Percentiles rank a stretch among this genome's conserved stretches.
phyloP scores from a whole-genome alignment of 148 eudicot genomes.

The Diospyros kaki region DNA sequence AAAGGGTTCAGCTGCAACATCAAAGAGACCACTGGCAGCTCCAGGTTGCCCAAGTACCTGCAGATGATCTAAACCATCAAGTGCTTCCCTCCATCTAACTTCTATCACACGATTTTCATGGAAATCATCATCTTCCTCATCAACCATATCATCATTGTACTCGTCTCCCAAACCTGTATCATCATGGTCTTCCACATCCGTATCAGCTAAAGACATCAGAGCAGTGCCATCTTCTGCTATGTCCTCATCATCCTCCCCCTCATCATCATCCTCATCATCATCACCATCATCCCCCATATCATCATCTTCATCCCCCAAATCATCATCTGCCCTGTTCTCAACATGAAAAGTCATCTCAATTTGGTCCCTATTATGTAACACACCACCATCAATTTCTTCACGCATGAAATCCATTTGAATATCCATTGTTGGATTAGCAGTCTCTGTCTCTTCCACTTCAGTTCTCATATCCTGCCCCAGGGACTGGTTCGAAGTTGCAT shows the following conservation, averaged over 20 bases:
- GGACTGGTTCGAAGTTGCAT: conserved; percentile 36
- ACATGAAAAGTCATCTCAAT: conserved; percentile 79
- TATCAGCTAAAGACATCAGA: conserved; percentile 90
- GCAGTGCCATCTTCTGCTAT: conserved; percentile 90
- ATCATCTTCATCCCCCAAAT: conserved; percentile 89
- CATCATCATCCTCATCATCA: conserved; percentile 88
- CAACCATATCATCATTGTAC: conserved; percentile 87
- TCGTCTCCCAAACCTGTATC: conserved; percentile 88
- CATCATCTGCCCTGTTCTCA: conserved; percentile 69
- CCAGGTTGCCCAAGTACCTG: conserved; percentile 87
- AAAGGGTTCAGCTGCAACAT: conserved; percentile 78
- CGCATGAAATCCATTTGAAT: conserved; percentile 60
- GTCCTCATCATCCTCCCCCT: conserved; percentile 94
- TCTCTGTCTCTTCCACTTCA: conserved; percentile 41
- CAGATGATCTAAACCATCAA: conserved; percentile 86
- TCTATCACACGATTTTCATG: conserved; percentile 89
- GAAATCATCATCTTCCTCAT: conserved; percentile 92
- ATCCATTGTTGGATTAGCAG: conserved; percentile 41
- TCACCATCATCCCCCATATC: conserved; percentile 92
- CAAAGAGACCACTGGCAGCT: conserved; percentile 63
- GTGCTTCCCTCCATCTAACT: conserved; percentile 97
- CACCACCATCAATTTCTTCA: conserved; percentile 70
- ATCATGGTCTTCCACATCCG: conserved; percentile 93
- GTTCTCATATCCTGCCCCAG: conserved; percentile 62
- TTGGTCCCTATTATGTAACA: conserved; percentile 42